phyloP scores from a whole-genome alignment of 2,329 filamentous ascomycete species.

The Talaromyces marneffei region DNA sequence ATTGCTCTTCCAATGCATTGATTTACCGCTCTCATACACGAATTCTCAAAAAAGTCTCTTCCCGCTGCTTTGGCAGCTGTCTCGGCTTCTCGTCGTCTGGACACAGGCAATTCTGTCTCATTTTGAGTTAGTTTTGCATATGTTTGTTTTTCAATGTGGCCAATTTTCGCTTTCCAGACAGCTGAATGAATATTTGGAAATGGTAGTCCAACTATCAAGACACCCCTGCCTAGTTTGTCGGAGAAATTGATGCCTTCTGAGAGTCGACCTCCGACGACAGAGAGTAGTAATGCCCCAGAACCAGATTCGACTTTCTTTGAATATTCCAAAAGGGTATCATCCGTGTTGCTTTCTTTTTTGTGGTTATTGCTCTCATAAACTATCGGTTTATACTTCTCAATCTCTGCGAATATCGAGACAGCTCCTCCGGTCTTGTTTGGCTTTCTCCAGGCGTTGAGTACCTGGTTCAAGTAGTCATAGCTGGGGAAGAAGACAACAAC shows the following conservation, averaged over 20 bases:
- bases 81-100: slow-evolving; percentile 20
- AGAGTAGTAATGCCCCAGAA: slow-evolving; percentile 73
- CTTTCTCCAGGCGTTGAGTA: slow-evolving; percentile 58
- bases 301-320: slow-evolving; percentile 57
- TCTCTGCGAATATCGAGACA: slow-evolving; percentile 26
- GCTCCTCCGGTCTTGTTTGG: slow-evolving; percentile 23
- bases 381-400: slow-evolving; percentile 38
- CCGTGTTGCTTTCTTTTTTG: slow-evolving; percentile 40
- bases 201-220: slow-evolving; percentile 85
- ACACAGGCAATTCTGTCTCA: neutral
- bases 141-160: slow-evolving; percentile 68
- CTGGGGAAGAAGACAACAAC: slow-evolving; percentile 94
- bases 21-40: slow-evolving; percentile 94
- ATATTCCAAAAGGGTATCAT: slow-evolving; percentile 70
- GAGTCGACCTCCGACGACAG: slow-evolving; percentile 89
- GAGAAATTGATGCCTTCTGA: slow-evolving; percentile 99
- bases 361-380: slow-evolving; percentile 48
- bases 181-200: slow-evolving; percentile 86
- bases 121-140: slow-evolving; percentile 20
- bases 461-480: slow-evolving; percentile 80
- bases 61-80: slow-evolving; percentile 47
- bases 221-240: slow-evolving; percentile 78
- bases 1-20: slow-evolving; percentile 94
- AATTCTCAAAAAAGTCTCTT: slow-evolving; percentile 83
- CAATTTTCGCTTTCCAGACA: slow-evolving; percentile 88